Percentiles rank a stretch among this genome's conserved stretches.
Conservation (phyloP, 2,329 filamentous ascomycete species). For the Cladosporium sp. region DNA sequence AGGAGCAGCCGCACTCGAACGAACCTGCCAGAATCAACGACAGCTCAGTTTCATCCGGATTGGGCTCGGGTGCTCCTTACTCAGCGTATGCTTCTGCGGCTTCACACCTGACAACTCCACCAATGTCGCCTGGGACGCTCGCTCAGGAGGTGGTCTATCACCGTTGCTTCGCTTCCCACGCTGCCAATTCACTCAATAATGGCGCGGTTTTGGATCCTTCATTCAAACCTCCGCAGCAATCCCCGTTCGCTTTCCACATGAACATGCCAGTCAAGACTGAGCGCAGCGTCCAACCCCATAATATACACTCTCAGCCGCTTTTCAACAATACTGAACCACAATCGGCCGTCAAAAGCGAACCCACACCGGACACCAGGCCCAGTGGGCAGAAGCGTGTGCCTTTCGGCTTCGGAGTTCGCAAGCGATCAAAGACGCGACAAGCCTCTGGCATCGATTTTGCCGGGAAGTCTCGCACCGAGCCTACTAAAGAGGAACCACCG, state of each 20-base stretch:
- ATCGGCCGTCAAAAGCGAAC: neutral
- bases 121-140: neutral
- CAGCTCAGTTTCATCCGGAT: neutral
- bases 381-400: neutral
- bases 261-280: neutral
- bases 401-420: neutral
- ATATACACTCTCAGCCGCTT: neutral
- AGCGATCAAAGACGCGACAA: neutral
- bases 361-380: too few species aligned
- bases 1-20: neutral
- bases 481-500: neutral
- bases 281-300: neutral
- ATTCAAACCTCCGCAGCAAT: neutral
- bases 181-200: neutral
- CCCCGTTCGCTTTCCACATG: neutral
- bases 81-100: neutral
- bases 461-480: neutral
- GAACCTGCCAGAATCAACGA: neutral
- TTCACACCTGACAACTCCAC: neutral
- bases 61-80: neutral
- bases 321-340: neutral
- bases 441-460: neutral
- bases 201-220: neutral
- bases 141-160: neutral
- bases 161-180: neutral